These are phyloP conservation scores for Choiromyces venosus DNA, from an alignment of 495 filamentous ascomycete genomes.

Conservation along the genomic window DNA sequence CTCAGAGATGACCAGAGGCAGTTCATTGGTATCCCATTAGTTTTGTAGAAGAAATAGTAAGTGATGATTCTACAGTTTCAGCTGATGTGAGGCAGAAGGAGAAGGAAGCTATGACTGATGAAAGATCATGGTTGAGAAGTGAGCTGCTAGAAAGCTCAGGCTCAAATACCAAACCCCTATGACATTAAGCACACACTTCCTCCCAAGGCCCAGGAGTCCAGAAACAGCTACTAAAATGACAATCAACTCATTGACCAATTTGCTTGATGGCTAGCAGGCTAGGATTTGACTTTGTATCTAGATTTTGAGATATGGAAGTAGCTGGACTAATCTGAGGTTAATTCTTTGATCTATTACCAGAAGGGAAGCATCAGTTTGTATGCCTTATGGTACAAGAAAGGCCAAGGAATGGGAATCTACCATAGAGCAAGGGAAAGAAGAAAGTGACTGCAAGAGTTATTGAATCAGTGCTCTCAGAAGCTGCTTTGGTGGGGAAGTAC, in stretches of 20 bases:
- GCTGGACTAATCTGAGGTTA: neutral
- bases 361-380: neutral
- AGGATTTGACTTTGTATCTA: neutral
- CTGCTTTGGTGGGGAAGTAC: neutral
- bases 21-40: no score
- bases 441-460: neutral
- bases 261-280: neutral
- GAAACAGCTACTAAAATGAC: neutral
- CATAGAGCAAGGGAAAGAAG: neutral
- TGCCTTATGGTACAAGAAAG: neutral
- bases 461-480: neutral
- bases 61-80: no score
- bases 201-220: no score
- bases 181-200: no score
- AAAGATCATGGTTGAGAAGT: neutral
- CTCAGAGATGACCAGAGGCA: no score
- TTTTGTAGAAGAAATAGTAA: no score
- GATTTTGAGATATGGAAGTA: neutral
- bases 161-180: no score
- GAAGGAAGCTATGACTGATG: neutral
- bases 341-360: neutral
- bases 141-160: neutral
- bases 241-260: neutral
- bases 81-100: no score
- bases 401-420: no score